Evolutionary conservation across 169 alveolate genomes (phyloP).

Genomic region (Plasmodium berghei): DNA sequence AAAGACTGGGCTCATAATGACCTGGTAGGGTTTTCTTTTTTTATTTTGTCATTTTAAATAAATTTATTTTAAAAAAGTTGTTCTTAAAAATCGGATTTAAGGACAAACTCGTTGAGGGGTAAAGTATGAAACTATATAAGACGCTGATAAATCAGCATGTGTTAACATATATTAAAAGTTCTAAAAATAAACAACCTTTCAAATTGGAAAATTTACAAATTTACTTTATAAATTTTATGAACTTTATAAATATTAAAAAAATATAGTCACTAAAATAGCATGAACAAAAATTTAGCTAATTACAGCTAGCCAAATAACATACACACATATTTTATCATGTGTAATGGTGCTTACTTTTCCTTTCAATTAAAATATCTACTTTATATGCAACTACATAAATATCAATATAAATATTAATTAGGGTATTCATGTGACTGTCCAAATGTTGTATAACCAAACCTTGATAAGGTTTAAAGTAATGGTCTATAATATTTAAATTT

Average conservation of each 20-base stretch:
- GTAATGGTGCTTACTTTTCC: not conserved
- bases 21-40: constrained; percentile 15
- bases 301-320: not conserved
- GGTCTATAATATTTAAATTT: constrained; percentile 54
- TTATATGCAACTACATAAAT: constrained; percentile 66
- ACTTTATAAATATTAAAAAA: no score
- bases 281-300: no score
- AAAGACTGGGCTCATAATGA: constrained; percentile 5
- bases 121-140: no score
- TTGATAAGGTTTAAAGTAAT: constrained; percentile 49
- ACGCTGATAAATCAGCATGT: no score
- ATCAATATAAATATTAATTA: constrained; percentile 41
- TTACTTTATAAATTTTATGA: no score
- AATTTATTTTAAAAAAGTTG: not conserved
- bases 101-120: not conserved
- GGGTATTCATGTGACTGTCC: constrained; percentile 18
- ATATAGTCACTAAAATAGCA: no score
- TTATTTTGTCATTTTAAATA: not conserved
- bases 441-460: constrained; percentile 59
- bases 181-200: no score
- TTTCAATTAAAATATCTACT: constrained; percentile 57
- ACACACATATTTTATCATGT: constrained; percentile 1
- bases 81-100: not conserved
- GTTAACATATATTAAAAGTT: no score
- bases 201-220: no score